A percentile compares a stretch with the other conserved stretches of the same genome.
phyloP scores from a whole-genome alignment of 768 basidiomycete genomes.

The Candolleomyces aberdarensis region DNA sequence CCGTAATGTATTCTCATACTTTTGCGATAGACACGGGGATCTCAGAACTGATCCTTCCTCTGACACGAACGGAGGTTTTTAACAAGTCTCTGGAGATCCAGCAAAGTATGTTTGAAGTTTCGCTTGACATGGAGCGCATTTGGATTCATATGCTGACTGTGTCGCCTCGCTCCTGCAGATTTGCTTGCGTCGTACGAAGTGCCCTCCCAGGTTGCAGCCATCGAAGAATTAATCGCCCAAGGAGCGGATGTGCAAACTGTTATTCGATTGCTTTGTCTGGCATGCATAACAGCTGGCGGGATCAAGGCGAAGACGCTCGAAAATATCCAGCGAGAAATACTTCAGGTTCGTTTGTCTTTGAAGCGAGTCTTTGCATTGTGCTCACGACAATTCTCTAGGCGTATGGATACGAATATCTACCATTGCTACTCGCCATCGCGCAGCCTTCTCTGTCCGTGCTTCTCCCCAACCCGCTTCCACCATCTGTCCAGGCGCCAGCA shows the following conservation, averaged over 20 bases:
- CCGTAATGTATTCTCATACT: conserved; percentile 1
- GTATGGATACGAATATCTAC: conserved; percentile 74
- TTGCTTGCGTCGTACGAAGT: conserved; percentile 90
- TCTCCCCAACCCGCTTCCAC: conserved; percentile 62
- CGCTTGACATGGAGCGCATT: conserved; percentile 1
- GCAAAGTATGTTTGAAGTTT: conserved; percentile 61
- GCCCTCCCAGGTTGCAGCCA: conserved; percentile 71
- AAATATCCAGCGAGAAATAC: conserved; percentile 84
- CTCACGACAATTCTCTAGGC: conserved; percentile 46
- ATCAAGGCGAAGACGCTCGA: conserved; percentile 87
- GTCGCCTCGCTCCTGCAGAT: conserved; percentile 44
- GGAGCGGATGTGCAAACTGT: conserved; percentile 80
- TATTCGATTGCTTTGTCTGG: conserved; percentile 79
- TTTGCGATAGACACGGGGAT: conserved; percentile 75
- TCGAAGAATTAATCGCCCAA: conserved; percentile 89
- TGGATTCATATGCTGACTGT: background rate
- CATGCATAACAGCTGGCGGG: conserved; percentile 79
- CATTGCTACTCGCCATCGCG: conserved; percentile 62
- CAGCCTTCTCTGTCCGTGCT: conserved; percentile 66
- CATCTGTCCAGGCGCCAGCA: conserved; percentile 38
- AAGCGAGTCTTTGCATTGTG: conserved; percentile 15
- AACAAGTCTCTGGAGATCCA: conserved; percentile 93
- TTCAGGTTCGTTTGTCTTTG: conserved; percentile 51
- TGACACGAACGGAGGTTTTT: conserved; percentile 84
- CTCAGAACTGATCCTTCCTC: conserved; percentile 85